These are phyloP conservation scores for Huiozyma sinensis DNA, from an alignment of 805 yeast genomes.

Conservation along the genomic window DNA sequence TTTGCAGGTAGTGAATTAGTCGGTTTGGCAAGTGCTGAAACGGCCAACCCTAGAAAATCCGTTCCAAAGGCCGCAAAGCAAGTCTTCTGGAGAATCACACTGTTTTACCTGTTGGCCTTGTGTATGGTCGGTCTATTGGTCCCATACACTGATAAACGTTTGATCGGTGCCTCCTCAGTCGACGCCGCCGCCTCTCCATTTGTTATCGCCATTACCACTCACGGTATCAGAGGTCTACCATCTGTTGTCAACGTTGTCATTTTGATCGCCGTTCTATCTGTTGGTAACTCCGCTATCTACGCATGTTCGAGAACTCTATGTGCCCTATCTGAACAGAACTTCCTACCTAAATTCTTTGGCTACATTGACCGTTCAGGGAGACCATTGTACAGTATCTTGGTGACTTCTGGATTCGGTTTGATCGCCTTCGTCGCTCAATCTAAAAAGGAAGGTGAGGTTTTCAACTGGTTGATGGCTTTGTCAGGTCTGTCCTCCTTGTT, in stretches of 20 bases:
- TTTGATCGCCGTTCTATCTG: conserved; percentile 55
- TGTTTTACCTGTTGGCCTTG: conserved; percentile 38
- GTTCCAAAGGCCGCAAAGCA: conserved; percentile 45
- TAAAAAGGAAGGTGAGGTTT: conserved; percentile 40
- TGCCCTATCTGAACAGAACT: conserved; percentile 53
- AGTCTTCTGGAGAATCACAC: conserved; percentile 44
- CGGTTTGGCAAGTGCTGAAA: conserved; percentile 42
- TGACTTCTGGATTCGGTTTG: conserved; percentile 45
- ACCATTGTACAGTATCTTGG: conserved; percentile 47
- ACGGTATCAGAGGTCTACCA: conserved; percentile 56
- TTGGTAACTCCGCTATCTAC: conserved; percentile 63
- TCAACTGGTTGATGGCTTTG: conserved; percentile 54
- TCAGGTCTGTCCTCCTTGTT: conserved; percentile 54
- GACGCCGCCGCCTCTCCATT: conserved; percentile 68
- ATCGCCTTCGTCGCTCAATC: conserved; percentile 50
- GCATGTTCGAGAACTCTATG: conserved; percentile 58
- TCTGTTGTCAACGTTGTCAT: conserved; percentile 60
- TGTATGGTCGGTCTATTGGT: conserved; percentile 38
- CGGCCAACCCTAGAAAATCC: conserved; percentile 36
- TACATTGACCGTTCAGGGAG: conserved; percentile 60
- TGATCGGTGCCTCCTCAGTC: conserved; percentile 39
- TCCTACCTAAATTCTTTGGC: conserved; percentile 46
- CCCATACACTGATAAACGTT: conserved; percentile 34
- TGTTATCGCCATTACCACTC: conserved; percentile 56
- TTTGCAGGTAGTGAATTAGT: conserved; percentile 45